Conservation (phyloP, 2,329 filamentous ascomycete species). For the Talaromyces sp. region DNA sequence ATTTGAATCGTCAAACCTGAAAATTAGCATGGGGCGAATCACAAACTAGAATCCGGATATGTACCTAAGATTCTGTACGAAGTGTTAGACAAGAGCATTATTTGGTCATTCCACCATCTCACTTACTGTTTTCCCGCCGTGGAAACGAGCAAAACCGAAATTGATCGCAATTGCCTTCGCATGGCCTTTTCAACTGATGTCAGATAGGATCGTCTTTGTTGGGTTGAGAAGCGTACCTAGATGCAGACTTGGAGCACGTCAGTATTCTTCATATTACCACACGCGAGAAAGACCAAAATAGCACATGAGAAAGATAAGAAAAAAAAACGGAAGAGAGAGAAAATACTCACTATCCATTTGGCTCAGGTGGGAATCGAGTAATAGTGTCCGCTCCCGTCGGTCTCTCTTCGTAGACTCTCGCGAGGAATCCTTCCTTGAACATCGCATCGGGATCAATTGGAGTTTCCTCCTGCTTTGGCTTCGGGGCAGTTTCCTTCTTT, state of each 20-base stretch:
- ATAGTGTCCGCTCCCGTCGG: conserved; percentile 39
- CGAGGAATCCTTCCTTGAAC: conserved; percentile 75
- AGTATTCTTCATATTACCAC: neutral
- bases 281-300: too few relatives aligned
- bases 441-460: conserved; percentile 43
- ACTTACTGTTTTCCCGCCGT: conserved; percentile 54
- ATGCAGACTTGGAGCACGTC: conserved; percentile 3
- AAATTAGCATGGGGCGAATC: neutral
- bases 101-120: neutral
- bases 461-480: conserved; percentile 3
- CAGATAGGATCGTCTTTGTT: neutral
- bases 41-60: neutral
- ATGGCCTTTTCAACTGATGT: conserved; percentile 54
- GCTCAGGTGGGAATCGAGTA: conserved; percentile 77
- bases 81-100: neutral
- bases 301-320: too few relatives aligned
- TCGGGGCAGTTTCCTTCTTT: neutral
- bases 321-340: neutral
- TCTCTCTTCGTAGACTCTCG: conserved; percentile 65
- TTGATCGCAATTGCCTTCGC: conserved; percentile 95
- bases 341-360: conserved; percentile 59
- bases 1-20: conserved; percentile 92
- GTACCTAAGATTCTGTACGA: conserved; percentile 10
- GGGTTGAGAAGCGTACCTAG: conserved; percentile 1
- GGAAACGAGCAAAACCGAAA: conserved; percentile 85